A percentile compares a stretch with the other conserved stretches of the same genome.
Conservation (phyloP, 805 yeast genomes). For the Metschnikowia noctiluminum region DNA sequence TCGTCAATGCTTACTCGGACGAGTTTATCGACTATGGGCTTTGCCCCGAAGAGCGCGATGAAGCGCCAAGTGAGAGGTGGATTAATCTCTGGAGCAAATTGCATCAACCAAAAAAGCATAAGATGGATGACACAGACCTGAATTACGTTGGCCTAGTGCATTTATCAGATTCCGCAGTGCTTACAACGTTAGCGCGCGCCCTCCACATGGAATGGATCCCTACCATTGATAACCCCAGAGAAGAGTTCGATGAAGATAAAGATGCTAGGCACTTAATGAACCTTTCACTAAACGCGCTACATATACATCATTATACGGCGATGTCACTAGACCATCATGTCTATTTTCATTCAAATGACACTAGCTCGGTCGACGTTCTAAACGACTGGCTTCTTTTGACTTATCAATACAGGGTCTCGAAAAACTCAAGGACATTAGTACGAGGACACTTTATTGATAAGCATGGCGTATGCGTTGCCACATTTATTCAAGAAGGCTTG, state of each 20-base stretch:
- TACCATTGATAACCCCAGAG: conserved; percentile 27
- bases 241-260: conserved; percentile 29
- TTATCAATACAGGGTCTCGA: conserved; percentile 34
- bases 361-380: conserved; percentile 25
- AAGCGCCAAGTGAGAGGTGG: conserved; percentile 37
- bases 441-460: conserved; percentile 35
- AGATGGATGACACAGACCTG: conserved; percentile 24
- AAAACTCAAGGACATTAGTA: conserved; percentile 35
- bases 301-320: conserved; percentile 40
- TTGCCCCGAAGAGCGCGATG: conserved; percentile 33
- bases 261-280: conserved; percentile 29
- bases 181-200: conserved; percentile 41
- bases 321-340: conserved; percentile 46
- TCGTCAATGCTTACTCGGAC: conserved; percentile 36
- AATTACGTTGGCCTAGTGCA: conserved; percentile 38
- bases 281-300: conserved; percentile 15
- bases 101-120: conserved; percentile 20
- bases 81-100: conserved; percentile 39
- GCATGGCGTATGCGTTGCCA: conserved; percentile 32
- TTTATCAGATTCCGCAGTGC: conserved; percentile 36
- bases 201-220: conserved; percentile 44
- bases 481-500: conserved; percentile 42
- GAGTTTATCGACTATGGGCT: conserved; percentile 33
- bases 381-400: conserved; percentile 36
- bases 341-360: conserved; percentile 35